Conservation (phyloP, 306 rosid species). For the Quercus alba region DNA sequence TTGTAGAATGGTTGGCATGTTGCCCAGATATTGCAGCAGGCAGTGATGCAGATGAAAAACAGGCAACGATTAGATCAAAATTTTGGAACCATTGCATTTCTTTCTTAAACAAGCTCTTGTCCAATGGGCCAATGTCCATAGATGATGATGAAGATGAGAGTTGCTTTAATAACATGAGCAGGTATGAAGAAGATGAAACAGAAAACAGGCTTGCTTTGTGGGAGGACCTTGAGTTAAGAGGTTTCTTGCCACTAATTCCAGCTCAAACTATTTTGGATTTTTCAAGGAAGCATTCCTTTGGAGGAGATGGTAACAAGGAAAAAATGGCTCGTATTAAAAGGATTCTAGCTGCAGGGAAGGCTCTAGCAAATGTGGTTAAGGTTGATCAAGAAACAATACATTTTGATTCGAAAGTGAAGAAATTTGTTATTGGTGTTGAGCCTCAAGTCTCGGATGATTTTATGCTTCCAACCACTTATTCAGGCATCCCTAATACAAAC, state of each 20-base stretch:
- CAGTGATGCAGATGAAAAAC: slow-evolving; percentile 63
- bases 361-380: slow-evolving; percentile 63
- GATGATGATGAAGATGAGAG: slow-evolving; percentile 76
- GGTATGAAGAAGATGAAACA: slow-evolving; percentile 89
- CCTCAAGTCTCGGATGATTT: slow-evolving; percentile 45
- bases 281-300: slow-evolving; percentile 75
- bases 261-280: slow-evolving; percentile 90
- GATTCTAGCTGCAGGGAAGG: slow-evolving; percentile 88
- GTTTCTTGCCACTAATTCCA: slow-evolving; percentile 87
- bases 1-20: slow-evolving; percentile 95
- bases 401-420: slow-evolving; percentile 63
- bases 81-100: slow-evolving; percentile 74
- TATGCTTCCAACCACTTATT: slow-evolving; percentile 30
- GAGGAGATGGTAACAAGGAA: slow-evolving; percentile 74
- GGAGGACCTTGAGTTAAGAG: slow-evolving; percentile 96
- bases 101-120: slow-evolving; percentile 69
- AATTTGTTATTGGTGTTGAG: slow-evolving; percentile 61
- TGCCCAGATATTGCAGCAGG: slow-evolving; percentile 66
- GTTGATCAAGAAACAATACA: slow-evolving; percentile 56
- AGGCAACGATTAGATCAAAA: slow-evolving; percentile 58
- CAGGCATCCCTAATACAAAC: slow-evolving; percentile 30
- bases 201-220: slow-evolving; percentile 84
- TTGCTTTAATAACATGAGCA: slow-evolving; percentile 82
- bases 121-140: slow-evolving; percentile 42
- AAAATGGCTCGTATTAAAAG: slow-evolving; percentile 64